These are phyloP conservation scores for Pythium brachiatum DNA, from an alignment of 352 stramenopile species.

Conservation along the genomic window DNA sequence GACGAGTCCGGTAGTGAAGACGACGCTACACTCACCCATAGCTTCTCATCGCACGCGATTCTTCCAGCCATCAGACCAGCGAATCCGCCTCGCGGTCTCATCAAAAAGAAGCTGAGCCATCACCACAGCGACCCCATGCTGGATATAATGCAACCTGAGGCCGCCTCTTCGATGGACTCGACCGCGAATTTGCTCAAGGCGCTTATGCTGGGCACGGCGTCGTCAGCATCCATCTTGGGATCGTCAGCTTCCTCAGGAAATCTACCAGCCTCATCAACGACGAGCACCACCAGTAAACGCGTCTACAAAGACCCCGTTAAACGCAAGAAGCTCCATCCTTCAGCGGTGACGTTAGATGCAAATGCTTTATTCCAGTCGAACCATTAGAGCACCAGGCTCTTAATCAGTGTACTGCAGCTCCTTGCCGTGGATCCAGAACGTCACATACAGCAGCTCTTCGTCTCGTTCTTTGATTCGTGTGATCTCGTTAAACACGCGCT, in stretches of 20 bases:
- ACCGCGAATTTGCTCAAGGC: constrained; percentile 30
- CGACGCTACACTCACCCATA: background rate
- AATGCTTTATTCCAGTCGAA: constrained; percentile 8
- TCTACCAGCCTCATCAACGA: constrained; percentile 6
- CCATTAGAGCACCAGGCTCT: background rate
- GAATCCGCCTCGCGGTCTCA: background rate
- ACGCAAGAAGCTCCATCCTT: constrained; percentile 26
- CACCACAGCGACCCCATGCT: constrained; percentile 6
- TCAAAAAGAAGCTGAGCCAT: background rate
- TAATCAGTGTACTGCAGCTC: constrained; percentile 23
- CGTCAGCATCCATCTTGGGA: constrained; percentile 16
- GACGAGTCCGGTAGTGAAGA: background rate
- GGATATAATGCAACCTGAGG: background rate
- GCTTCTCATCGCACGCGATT: constrained; percentile 20
- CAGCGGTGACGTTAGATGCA: constrained; percentile 30
- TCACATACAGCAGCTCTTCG: constrained; percentile 55
- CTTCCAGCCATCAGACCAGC: constrained; percentile 16
- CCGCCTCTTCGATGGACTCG: constrained; percentile 16
- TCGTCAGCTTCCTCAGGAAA: constrained; percentile 5
- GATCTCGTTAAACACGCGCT: constrained; percentile 69
- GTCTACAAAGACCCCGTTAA: constrained; percentile 13
- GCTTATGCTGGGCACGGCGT: constrained; percentile 27
- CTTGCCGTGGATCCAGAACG: constrained; percentile 85
- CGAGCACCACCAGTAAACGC: background rate
- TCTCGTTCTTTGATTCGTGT: constrained; percentile 27